phyloP scores from a whole-genome alignment of 345 rosid genomes.

The Boechera divaricarpa region DNA sequence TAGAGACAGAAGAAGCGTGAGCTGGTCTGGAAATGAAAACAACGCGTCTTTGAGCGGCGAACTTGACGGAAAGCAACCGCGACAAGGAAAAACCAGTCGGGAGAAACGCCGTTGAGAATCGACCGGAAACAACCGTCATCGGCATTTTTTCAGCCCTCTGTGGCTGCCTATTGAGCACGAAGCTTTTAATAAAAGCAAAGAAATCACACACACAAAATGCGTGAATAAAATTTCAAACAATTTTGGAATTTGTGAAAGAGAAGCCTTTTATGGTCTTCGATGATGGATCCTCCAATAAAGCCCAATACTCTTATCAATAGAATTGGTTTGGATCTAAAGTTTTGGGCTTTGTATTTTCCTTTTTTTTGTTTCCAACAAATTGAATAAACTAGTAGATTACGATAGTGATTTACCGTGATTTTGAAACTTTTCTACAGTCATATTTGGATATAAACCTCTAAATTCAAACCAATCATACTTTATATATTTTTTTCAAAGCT shows the following conservation, averaged over 20 bases:
- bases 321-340: background rate
- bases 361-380: background rate
- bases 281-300: constrained; percentile 13
- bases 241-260: background rate
- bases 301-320: constrained; percentile 4
- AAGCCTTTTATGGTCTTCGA: background rate
- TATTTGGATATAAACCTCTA: too few species aligned
- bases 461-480: too few species aligned
- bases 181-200: background rate
- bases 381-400: too few species aligned
- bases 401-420: too few species aligned
- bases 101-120: constrained; percentile 37
- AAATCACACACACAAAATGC: constrained; percentile 13
- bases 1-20: constrained; percentile 54
- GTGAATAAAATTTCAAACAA: constrained; percentile 17
- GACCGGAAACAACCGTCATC: constrained; percentile 35
- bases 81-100: constrained; percentile 33
- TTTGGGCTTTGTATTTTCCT: background rate
- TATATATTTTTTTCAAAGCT: too few species aligned
- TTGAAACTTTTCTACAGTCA: too few species aligned
- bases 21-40: constrained; percentile 34
- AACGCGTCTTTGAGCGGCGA: constrained; percentile 2
- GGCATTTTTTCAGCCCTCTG: constrained; percentile 19
- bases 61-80: constrained; percentile 23
- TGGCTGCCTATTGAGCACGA: constrained; percentile 41